A percentile compares a stretch with the other conserved stretches of the same genome.
These are phyloP conservation scores for Aureobasidium melanogenum DNA, from an alignment of 2,329 filamentous ascomycete genomes.

Conservation along the genomic window DNA sequence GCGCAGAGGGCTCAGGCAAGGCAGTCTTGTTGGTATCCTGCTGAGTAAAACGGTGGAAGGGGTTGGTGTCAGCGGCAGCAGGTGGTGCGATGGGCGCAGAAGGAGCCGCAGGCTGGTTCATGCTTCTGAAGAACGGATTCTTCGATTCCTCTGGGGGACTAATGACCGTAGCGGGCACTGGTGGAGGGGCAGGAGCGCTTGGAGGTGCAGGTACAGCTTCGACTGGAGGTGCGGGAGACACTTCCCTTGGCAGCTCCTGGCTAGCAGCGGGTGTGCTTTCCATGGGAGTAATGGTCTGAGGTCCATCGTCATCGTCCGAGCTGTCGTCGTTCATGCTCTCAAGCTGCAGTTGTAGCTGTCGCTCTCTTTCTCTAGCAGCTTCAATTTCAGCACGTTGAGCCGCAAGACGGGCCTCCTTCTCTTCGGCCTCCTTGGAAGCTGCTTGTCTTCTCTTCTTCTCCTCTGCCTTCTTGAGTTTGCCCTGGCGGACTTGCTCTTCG, in stretches of 20 bases:
- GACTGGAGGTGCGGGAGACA: constrained; percentile 40
- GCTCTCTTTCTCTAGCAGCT: constrained; percentile 78
- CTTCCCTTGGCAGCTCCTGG: constrained; percentile 40
- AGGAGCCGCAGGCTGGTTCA: constrained; percentile 49
- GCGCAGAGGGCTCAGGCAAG: constrained; percentile 41
- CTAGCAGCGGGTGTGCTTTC: constrained; percentile 51
- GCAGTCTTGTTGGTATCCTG: constrained; percentile 41
- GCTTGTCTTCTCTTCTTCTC: constrained; percentile 91
- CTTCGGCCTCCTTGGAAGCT: constrained; percentile 73
- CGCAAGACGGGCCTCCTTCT: constrained; percentile 77
- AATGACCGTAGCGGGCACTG: constrained; percentile 37
- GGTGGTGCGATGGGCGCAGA: constrained; percentile 31
- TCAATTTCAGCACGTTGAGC: constrained; percentile 87
- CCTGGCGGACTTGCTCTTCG: constrained; percentile 86
- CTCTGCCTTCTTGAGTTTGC: constrained; percentile 92
- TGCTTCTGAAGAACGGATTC: constrained; percentile 90
- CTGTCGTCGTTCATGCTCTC: constrained; percentile 71
- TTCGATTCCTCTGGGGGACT: constrained; percentile 64
- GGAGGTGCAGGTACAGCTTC: constrained; percentile 26
- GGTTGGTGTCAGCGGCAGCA: constrained; percentile 59
- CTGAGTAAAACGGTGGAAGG: constrained; percentile 80
- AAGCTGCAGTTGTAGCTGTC: constrained; percentile 80
- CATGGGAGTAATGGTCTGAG: constrained; percentile 57
- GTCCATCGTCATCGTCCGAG: constrained; percentile 74
- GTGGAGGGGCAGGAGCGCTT: constrained; percentile 32